A percentile compares a stretch with the other conserved stretches of the same genome.
Evolutionary conservation across 139 green algal genomes (phyloP).

Genomic region (Penium margaritaceum): DNA sequence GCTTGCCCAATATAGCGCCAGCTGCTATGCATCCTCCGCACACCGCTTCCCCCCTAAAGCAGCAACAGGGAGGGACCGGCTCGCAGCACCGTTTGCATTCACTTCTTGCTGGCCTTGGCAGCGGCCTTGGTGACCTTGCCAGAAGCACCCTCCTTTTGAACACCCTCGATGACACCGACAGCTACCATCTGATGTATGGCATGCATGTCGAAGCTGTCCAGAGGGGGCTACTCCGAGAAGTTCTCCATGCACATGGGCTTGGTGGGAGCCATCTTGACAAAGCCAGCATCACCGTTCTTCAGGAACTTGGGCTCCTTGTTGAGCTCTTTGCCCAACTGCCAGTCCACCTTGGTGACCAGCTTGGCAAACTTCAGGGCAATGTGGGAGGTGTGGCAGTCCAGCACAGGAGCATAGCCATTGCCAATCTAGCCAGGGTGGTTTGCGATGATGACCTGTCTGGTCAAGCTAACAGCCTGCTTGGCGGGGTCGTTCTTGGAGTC

Average conservation of each 20-base stretch:
- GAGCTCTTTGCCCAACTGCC: constrained; percentile 64
- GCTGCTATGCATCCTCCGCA: too few species aligned
- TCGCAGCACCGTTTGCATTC: too few species aligned
- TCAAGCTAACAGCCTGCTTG: constrained; percentile 58
- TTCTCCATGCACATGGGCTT: constrained; percentile 70
- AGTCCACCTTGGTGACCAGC: constrained; percentile 62
- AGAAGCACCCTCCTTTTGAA: constrained; percentile 55
- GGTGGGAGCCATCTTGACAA: constrained; percentile 64
- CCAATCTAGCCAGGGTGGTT: constrained; percentile 61
- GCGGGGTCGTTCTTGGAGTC: constrained; percentile 65
- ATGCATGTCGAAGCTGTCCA: constrained; percentile 64
- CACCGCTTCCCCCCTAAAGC: too few species aligned
- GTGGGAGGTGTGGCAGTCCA: constrained; percentile 70
- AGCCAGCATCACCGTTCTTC: constrained; percentile 64
- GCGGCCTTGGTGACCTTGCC: constrained; percentile 54
- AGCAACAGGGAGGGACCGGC: too few species aligned
- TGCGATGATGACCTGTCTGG: constrained; percentile 65
- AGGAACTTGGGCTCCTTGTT: constrained; percentile 62
- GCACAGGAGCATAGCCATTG: constrained; percentile 58
- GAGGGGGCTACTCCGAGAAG: constrained; percentile 58
- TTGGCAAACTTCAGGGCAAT: constrained; percentile 62
- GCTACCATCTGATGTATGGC: constrained; percentile 65
- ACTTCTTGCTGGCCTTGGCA: constrained; percentile 59
- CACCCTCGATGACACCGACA: constrained; percentile 64
- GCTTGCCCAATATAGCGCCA: too few species aligned